Evolutionary conservation across 805 yeast genomes (phyloP), one percentile per base, ranked within the genome.

Genomic region (Candida easanensis): DNA sequence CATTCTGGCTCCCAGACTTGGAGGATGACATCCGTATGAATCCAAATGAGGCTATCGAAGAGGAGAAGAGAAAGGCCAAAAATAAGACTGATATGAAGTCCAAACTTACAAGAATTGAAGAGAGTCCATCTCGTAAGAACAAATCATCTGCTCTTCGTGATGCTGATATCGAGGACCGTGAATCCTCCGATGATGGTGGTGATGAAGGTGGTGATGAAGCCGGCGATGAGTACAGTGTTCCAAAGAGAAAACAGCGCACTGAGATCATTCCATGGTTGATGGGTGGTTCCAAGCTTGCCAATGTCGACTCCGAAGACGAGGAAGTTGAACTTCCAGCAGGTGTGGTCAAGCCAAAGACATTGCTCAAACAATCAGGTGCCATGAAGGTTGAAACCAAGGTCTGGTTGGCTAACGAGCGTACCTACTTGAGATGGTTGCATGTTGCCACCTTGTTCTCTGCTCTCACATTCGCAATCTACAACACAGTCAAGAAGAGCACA

Each of bases 361-460:
- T 86, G 66, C 74, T 91, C 55, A 86, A 90, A 59, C 89, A 89
- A 62, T 82, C 90, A 21, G 96, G 97, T 7, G 93, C 97, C 1
- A 79, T 89, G 43, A 89, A 86, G 65, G 90, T 93, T 45, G 99
- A 93, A 69, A 95, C 98, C 23, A 93, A 93, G 61, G 99, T 93
- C 13, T 93, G 98, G 97, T 74, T 93, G 51, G 99, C 99, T 22
- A 93, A 93, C 61, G 99, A 93, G 69, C 84, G 99, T 64, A 93
- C 99, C 4, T 91, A 90, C 69, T 84, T 88, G 71, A 79, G 95
- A 65, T 93, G 99, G 99, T 72, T 93, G 52, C 89, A 84, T 49
- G 91, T 91, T 18, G 85, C 95, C 13, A 80, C 95, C 0, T 70
- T 93, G 60, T 73, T 93, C 53, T 81, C 96, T 17, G 82, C 90